Conservation (phyloP, 495 filamentous ascomycete species). For the Coniosporium apollinis region DNA sequence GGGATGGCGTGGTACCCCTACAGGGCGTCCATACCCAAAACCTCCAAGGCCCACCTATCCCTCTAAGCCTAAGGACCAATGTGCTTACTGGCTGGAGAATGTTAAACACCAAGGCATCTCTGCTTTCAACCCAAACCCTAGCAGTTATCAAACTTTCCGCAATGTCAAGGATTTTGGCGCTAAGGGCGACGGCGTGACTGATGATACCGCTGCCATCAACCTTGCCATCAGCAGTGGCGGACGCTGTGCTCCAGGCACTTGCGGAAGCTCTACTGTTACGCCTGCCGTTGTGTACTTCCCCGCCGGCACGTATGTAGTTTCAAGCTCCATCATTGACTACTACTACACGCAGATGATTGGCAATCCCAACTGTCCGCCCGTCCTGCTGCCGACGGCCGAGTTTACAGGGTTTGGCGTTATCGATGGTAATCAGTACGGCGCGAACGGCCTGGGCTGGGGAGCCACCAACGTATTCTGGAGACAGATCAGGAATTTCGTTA, state of each 20-base stretch:
- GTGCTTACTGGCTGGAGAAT: conserved; percentile 17
- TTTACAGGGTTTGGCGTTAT: conserved; percentile 52
- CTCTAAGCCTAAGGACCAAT: not conserved
- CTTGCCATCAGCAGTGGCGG: conserved; percentile 18
- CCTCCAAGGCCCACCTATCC: not conserved
- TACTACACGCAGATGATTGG: conserved; percentile 24
- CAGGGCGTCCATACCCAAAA: not conserved
- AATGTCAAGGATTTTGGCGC: conserved; percentile 39
- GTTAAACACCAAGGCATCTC: conserved; percentile 22
- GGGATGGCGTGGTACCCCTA: not conserved
- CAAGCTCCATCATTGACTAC: conserved; percentile 20
- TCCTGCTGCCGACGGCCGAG: conserved; percentile 44
- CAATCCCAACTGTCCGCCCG: conserved; percentile 44
- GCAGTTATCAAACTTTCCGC: conserved; percentile 36
- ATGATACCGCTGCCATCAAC: conserved; percentile 37
- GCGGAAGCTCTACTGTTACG: conserved; percentile 28
- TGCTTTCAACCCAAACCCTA: conserved; percentile 16
- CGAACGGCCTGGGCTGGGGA: conserved; percentile 15
- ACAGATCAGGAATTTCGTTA: conserved; percentile 59
- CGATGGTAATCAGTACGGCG: conserved; percentile 25
- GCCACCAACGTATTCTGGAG: conserved; percentile 63
- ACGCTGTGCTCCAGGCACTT: conserved; percentile 17
- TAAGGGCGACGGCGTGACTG: conserved; percentile 31
- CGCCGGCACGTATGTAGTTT: conserved; percentile 29
- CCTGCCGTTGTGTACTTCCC: conserved; percentile 44